Evolutionary conservation across 768 basidiomycete genomes (phyloP).

Genomic region (Gloeostereum incarnatum): DNA sequence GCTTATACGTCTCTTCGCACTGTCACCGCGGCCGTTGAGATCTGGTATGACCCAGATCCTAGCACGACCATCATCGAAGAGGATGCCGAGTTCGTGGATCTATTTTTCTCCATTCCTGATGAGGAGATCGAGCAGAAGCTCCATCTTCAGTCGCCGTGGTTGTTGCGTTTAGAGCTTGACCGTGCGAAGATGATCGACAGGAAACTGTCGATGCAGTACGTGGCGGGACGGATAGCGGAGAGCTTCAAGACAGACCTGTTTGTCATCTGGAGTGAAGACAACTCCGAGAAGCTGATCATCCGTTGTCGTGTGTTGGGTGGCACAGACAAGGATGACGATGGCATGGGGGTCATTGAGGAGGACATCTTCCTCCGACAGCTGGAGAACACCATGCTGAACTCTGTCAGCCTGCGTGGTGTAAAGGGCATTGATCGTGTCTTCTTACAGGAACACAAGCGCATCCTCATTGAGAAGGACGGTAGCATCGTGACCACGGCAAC

Average conservation of each 20-base stretch:
- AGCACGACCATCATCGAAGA: conserved; percentile 92
- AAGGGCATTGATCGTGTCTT: conserved; percentile 87
- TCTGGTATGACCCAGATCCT: conserved; percentile 96
- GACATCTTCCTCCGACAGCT: conserved; percentile 95
- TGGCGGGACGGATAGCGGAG: conserved; percentile 87
- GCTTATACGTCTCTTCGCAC: conserved; percentile 92
- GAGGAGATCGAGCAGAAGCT: conserved; percentile 90
- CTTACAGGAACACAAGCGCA: conserved; percentile 81
- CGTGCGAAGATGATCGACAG: conserved; percentile 97
- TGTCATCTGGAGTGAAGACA: conserved; percentile 98
- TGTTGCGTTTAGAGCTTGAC: conserved; percentile 93
- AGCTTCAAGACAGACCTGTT: conserved; percentile 95
- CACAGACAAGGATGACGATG: conserved; percentile 80
- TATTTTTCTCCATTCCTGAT: conserved; percentile 99
- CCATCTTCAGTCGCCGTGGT: conserved; percentile 91
- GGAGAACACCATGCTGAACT: conserved; percentile 94
- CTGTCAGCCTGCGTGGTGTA: conserved; percentile 91
- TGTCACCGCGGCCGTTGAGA: conserved; percentile 91
- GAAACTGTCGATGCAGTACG: conserved; percentile 90
- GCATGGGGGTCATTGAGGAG: conserved; percentile 69
- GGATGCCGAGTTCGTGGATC: conserved; percentile 91
- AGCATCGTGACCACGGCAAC: conserved; percentile 50
- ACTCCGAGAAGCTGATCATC: conserved; percentile 93
- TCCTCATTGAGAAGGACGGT: conserved; percentile 55
- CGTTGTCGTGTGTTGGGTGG: conserved; percentile 90